Base-by-base conservation (phyloP, 202 grass and related monocot species). In the Setaria italica region DNA sequence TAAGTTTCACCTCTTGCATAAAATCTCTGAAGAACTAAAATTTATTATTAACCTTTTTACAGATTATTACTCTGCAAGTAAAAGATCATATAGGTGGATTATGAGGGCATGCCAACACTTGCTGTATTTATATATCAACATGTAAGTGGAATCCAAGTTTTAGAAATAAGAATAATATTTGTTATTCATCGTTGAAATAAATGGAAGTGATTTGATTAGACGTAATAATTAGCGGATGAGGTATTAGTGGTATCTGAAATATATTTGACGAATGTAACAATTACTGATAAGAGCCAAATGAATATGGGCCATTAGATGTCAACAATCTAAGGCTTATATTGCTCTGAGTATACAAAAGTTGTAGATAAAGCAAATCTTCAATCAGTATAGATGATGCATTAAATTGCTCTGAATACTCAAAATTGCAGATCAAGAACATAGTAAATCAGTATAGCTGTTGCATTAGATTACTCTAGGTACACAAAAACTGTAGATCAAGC, bases 1-100 rank as follows among this genome's bases (percentile, higher is more conserved):
- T 77, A 80, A 67, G 57, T 16, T 76, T 80, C 30, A 77, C 71
- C 47, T 68, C 47, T n/a, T 70, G 56, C 16, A 79, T 46, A 67
- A 67, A n/a, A 15, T 59, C 1, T 41, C 6, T 73, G 4, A 58
- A 63, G 21, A 87, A 49, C 29, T 50, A 65, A 42, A 53, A 68
- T 35, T 51, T 67, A 46, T 56, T 78, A 72, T 47, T 72, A 59
- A 39, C 11, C 16, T 15, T 56, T 69, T 33, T 70, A 78, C 70
- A 47, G 16, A 81, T 20, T 77, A 76, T 1, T 29, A 47, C 29
- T 30, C 19, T 74, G 25, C 46, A 29, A 80, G 58, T 59, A 48
- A 20, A 57, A 71, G 59, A 66, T 64, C 34, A 47, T 20, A 67
- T 41, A 33, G 67, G 62, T 90, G 34, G 39, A 55, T 77, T 56